phyloP scores from a whole-genome alignment of 805 yeast species.

The Starmerella roubikii region DNA sequence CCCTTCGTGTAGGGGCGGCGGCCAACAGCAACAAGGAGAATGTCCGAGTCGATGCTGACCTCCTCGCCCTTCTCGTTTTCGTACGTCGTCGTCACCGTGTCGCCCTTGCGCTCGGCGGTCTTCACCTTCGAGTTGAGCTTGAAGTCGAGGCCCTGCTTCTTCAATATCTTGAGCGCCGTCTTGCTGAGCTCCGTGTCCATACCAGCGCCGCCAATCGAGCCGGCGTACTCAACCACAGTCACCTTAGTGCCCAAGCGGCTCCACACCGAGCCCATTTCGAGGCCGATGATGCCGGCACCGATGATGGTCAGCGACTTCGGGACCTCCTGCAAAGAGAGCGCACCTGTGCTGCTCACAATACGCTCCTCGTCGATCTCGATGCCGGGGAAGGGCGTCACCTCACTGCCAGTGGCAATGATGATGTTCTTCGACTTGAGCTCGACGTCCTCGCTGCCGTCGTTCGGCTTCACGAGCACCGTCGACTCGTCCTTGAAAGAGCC shows the following conservation, averaged over 20 bases:
- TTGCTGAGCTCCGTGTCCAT: slow-evolving; percentile 96
- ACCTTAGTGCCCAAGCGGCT: slow-evolving; percentile 90
- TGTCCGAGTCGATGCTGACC: slow-evolving; percentile 79
- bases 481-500: slow-evolving; percentile 80
- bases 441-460: slow-evolving; percentile 69
- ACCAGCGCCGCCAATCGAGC: slow-evolving; percentile 94
- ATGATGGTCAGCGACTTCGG: slow-evolving; percentile 87
- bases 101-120: slow-evolving; percentile 79
- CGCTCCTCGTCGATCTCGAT: slow-evolving; percentile 91
- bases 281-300: slow-evolving; percentile 99
- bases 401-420: slow-evolving; percentile 97
- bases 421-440: slow-evolving; percentile 69
- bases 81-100: slow-evolving; percentile 68
- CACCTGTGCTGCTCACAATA: slow-evolving; percentile 93
- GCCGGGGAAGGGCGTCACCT: slow-evolving; percentile 98
- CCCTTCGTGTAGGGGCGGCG: slow-evolving; percentile 95
- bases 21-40: slow-evolving; percentile 91
- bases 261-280: slow-evolving; percentile 99
- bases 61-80: slow-evolving; percentile 83
- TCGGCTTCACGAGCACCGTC: slow-evolving; percentile 64
- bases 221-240: slow-evolving; percentile 82
- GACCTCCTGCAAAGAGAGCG: slow-evolving; percentile 66
- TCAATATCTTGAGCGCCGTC: slow-evolving; percentile 72
- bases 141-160: slow-evolving; percentile 92
- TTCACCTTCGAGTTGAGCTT: slow-evolving; percentile 84